Evolutionary conservation across 495 filamentous ascomycete species (phyloP), one percentile per base, ranked within the genome.

Genomic region (Annulohypoxylon stygium): DNA sequence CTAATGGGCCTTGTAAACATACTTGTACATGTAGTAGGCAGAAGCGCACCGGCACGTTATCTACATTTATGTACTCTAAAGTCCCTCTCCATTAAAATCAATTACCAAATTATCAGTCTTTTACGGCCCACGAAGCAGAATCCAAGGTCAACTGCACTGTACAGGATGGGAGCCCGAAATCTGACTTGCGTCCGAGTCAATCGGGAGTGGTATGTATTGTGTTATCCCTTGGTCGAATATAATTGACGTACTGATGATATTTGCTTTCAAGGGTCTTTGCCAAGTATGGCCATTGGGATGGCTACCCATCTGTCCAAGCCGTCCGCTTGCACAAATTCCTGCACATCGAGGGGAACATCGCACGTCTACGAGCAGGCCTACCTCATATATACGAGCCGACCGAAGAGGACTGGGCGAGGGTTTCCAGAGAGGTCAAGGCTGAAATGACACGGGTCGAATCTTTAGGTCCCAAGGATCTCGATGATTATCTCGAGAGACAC

Each of bases 261-360:
- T 47, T 47, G 2, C 43, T 16, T 18, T 7, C 14, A 47, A 47
- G 43, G 43, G 43, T 5, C 4, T 3, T 47, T 16, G 43, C 43
- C 6, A 47, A 47, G n/a, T 47, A 47, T 47, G 20, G 43, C 43
- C 43, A 47, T 3, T 47, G 43, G 43, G 43, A 47, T 30, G 50
- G 50, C 1, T 53, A 53, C 20, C 50, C 20, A 1, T 33, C 18
- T 7, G 20, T 3, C 18, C 50, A 53, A 30, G 25, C 9, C 25
- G 2, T 53, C 26, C 1, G 10, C 20, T 30, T 25, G 50, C 30
- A 25, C 20, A 23, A 53, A 2, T 53, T 53, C 50, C 50, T 53
- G 7, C 25, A 25, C 20, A 18, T 53, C 50, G 20, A 53, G 9
- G 18, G 50, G 50, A 53, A 53, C 20, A 25, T 25, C 50, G 50